Conservation (phyloP, 2,329 filamentous ascomycete species). For the Penicillium brevicompactum region DNA sequence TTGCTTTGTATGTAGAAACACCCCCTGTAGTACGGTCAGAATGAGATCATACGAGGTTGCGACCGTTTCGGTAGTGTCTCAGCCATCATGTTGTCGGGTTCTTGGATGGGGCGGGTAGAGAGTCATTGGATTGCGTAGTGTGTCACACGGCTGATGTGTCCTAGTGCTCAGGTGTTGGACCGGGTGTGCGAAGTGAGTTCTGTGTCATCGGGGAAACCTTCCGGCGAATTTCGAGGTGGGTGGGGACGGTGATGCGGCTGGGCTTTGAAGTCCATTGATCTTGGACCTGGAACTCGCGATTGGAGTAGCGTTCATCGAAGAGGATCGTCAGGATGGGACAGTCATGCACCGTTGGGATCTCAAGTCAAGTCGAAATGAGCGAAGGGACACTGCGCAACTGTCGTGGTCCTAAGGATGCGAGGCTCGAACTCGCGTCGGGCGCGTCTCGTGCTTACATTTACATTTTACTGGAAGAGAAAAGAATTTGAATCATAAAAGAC, state of each 20-base stretch:
- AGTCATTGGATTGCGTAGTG: neutral
- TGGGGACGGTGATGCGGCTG: neutral
- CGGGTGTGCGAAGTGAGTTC: neutral
- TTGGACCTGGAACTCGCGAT: neutral
- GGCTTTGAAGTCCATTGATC: neutral
- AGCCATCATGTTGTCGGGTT: no score
- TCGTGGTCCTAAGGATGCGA: no score
- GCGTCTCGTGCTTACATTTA: neutral
- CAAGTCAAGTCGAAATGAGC: no score
- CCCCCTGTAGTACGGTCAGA: no score
- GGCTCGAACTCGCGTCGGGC: no score
- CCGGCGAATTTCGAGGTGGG: neutral
- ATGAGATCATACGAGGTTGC: no score
- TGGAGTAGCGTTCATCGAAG: no score
- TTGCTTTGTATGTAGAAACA: no score
- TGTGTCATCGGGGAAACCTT: neutral
- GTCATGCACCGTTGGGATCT: neutral
- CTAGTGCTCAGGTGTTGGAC: neutral
- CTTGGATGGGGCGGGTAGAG: no score
- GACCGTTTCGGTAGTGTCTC: no score
- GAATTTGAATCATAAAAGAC: constrained; percentile 28
- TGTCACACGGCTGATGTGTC: neutral
- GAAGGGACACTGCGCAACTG: no score
- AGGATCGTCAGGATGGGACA: neutral
- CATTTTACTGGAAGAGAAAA: neutral